Evolutionary conservation across 768 basidiomycete species (phyloP).

Genomic region (Calocybe cyanea): DNA sequence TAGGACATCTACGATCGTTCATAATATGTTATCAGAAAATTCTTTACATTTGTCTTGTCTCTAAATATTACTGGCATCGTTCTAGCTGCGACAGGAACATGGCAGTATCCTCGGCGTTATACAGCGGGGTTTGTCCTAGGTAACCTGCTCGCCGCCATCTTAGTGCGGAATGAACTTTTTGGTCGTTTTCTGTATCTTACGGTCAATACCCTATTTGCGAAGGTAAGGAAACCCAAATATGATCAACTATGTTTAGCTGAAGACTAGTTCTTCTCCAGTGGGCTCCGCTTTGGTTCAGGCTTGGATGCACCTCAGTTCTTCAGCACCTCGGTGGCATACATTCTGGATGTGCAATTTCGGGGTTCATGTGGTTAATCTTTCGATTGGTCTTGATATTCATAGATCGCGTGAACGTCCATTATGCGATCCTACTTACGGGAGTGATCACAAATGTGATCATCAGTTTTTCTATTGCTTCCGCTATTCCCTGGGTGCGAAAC

Average conservation of each 20-base stretch:
- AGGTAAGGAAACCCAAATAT: constrained; percentile 38
- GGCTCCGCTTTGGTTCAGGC: constrained; percentile 50
- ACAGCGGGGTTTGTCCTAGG: constrained; percentile 72
- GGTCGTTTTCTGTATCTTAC: constrained; percentile 70
- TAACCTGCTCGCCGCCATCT: constrained; percentile 67
- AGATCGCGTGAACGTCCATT: constrained; percentile 46
- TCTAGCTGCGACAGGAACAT: constrained; percentile 59
- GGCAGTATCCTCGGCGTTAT: constrained; percentile 63
- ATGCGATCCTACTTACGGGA: constrained; percentile 57
- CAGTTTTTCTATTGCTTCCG: constrained; percentile 57
- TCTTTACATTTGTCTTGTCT: constrained; percentile 59
- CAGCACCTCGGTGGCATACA: constrained; percentile 84
- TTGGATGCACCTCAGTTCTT: constrained; percentile 69
- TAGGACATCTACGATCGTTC: background rate
- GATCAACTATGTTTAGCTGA: background rate
- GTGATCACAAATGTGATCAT: constrained; percentile 58
- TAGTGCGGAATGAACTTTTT: constrained; percentile 81
- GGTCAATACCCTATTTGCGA: constrained; percentile 75
- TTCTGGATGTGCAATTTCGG: constrained; percentile 76
- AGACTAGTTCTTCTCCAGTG: constrained; percentile 27
- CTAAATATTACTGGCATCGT: constrained; percentile 59
- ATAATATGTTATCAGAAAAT: constrained; percentile 45
- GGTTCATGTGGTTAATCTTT: constrained; percentile 69
- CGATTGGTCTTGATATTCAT: constrained; percentile 53
- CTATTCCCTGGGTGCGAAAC: constrained; percentile 78